A percentile compares a stretch with the other conserved stretches of the same genome.
phyloP scores from a whole-genome alignment of 176 grass and related monocot species.

The Hordeum vulgare region DNA sequence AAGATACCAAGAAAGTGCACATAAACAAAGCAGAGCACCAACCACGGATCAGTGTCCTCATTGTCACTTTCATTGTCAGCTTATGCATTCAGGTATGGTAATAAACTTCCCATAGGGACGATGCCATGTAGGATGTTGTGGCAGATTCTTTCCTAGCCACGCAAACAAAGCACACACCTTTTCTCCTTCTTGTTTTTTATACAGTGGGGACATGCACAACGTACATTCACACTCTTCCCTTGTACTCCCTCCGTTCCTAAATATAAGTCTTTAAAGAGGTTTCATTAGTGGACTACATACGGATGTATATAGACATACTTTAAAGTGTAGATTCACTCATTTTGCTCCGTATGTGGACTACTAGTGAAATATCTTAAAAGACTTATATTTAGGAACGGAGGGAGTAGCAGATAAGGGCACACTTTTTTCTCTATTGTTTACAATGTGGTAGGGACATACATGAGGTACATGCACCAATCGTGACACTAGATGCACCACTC shows the following conservation, averaged over 20 bases:
- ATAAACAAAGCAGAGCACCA: background rate
- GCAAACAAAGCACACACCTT: background rate
- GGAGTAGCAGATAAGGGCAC: no score
- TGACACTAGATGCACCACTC: no score
- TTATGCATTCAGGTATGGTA: background rate
- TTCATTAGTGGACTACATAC: no score
- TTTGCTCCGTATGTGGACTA: no score
- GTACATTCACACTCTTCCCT: background rate
- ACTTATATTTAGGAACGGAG: no score
- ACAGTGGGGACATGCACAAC: background rate
- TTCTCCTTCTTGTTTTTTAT: background rate
- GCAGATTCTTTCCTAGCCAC: background rate
- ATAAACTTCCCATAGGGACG: background rate
- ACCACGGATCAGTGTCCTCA: background rate
- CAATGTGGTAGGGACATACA: background rate
- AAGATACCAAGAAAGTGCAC: background rate
- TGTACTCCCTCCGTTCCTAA: no score
- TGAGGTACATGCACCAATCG: background rate
- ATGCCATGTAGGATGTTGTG: background rate
- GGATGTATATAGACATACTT: no score
- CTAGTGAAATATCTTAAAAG: no score
- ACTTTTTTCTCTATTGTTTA: background rate
- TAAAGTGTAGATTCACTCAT: no score
- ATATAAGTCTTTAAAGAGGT: no score
- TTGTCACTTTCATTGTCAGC: background rate